These are phyloP conservation scores for Colletotrichum liriopes DNA, from an alignment of 2,329 filamentous ascomycete species.

Conservation along the genomic window DNA sequence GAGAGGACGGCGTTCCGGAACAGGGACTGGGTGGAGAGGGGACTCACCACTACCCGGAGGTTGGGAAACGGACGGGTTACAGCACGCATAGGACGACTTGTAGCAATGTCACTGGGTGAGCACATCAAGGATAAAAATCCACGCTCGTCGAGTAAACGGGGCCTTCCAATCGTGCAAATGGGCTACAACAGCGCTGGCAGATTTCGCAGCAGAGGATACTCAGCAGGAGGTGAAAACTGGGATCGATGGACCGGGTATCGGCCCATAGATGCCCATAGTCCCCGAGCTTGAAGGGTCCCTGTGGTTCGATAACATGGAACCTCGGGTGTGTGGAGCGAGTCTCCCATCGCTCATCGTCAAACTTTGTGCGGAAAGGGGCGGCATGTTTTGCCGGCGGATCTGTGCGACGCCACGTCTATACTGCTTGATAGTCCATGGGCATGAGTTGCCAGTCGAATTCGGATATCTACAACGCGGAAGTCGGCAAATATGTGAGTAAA, in stretches of 20 bases:
- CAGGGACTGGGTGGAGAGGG: neutral
- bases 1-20: neutral
- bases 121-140: too few species aligned
- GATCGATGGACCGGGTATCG: too few species aligned
- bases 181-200: neutral
- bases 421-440: neutral
- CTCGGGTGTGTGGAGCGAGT: neutral
- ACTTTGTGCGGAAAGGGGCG: constrained; percentile 12
- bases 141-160: neutral
- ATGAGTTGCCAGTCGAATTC: too few species aligned
- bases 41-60: neutral
- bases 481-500: too few species aligned
- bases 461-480: too few species aligned
- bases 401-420: neutral
- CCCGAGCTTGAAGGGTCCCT: neutral
- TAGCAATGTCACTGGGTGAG: neutral
- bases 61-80: neutral
- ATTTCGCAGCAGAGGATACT: neutral
- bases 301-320: neutral
- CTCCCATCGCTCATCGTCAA: neutral
- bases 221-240: neutral
- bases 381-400: neutral
- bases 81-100: neutral
- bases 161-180: neutral
- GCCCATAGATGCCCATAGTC: neutral